A percentile compares a stretch with the other conserved stretches of the same genome.
Evolutionary conservation across 192 early-diverging fungal genomes (phyloP).

Genomic region (Thamnidium elegans): DNA sequence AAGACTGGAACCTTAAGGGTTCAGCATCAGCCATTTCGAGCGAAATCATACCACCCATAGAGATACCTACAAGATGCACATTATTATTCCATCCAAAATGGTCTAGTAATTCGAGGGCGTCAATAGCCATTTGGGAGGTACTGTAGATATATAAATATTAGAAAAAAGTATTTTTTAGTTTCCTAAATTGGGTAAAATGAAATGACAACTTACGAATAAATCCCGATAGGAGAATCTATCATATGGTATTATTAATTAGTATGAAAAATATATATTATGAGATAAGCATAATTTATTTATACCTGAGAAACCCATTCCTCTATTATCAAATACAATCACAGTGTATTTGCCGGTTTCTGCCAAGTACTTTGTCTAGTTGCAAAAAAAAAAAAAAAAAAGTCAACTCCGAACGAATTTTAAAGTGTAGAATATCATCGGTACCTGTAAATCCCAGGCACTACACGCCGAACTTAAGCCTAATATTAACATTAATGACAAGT

Average conservation of each 20-base stretch:
- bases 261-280: not conserved
- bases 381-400: not conserved
- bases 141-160: constrained; percentile 22
- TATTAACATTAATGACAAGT: not conserved
- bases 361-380: constrained; percentile 60
- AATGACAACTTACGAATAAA: constrained; percentile 45
- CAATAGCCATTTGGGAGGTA: constrained; percentile 74
- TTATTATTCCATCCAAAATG: constrained; percentile 65
- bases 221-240: constrained; percentile 50
- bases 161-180: not conserved
- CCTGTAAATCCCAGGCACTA: constrained; percentile 46
- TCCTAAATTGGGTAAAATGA: not conserved
- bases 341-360: constrained; percentile 63
- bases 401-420: not conserved
- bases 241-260: not conserved
- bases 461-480: constrained; percentile 27
- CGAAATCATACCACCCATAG: constrained; percentile 81
- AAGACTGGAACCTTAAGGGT: constrained; percentile 53
- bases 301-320: constrained; percentile 68
- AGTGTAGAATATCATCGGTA: not conserved
- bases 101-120: constrained; percentile 65
- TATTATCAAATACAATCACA: constrained; percentile 80
- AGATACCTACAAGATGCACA: constrained; percentile 76
- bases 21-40: constrained; percentile 63
- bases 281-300: constrained; percentile 19